Evolutionary conservation across 805 yeast genomes (phyloP).

Genomic region (Starmerella powellii): DNA sequence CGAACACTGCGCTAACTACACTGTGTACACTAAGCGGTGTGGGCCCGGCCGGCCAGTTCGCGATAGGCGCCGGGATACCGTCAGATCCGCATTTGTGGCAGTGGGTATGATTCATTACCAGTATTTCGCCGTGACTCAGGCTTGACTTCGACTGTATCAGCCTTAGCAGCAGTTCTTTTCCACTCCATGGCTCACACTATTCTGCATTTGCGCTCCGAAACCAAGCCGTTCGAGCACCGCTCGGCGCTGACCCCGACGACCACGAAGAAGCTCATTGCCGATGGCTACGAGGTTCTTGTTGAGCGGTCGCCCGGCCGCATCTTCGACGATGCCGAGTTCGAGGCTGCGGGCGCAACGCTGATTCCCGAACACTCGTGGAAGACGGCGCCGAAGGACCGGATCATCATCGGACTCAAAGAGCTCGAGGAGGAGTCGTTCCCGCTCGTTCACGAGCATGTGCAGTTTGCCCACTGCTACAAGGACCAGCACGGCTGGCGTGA

Average conservation of each 20-base stretch:
- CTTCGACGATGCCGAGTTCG: constrained; percentile 66
- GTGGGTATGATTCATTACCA: no score
- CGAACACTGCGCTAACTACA: no score
- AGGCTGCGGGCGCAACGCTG: constrained; percentile 63
- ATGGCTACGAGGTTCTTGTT: constrained; percentile 74
- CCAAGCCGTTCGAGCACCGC: constrained; percentile 93
- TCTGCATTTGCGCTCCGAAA: constrained; percentile 89
- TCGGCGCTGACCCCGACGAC: constrained; percentile 93
- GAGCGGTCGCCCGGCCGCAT: constrained; percentile 80
- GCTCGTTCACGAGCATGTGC: constrained; percentile 87
- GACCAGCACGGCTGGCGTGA: constrained; percentile 96
- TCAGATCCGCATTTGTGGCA: no score
- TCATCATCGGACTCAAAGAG: constrained; percentile 89
- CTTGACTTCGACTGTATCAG: no score
- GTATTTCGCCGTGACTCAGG: no score
- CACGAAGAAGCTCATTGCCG: constrained; percentile 57
- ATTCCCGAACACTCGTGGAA: constrained; percentile 94
- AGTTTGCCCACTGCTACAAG: constrained; percentile 97
- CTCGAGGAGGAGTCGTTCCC: constrained; percentile 91
- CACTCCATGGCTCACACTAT: constrained; percentile 26
- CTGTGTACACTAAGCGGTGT: no score
- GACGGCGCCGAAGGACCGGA: constrained; percentile 76
- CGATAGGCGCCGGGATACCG: no score
- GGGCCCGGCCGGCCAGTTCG: no score
- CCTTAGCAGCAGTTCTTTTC: neutral